Percentiles rank a stretch among this genome's conserved stretches.
phyloP scores from a whole-genome alignment of 305 asterid species.

The Fraxinus ornus region DNA sequence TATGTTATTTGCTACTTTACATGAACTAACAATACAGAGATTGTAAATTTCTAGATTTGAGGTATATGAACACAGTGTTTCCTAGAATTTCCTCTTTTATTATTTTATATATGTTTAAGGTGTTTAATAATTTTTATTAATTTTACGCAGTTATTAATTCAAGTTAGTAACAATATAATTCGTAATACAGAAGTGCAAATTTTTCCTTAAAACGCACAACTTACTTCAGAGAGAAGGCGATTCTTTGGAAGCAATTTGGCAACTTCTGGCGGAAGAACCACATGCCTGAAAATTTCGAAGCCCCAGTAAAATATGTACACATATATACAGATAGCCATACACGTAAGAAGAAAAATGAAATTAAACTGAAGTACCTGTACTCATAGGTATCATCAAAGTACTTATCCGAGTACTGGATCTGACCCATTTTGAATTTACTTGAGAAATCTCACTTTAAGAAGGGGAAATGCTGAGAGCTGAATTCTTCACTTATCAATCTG shows the following conservation, averaged over 20 bases:
- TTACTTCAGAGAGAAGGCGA: slow-evolving; percentile 52
- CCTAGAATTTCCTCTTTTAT: neutral
- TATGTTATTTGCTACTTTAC: neutral
- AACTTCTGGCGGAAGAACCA: slow-evolving; percentile 54
- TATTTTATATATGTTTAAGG: neutral
- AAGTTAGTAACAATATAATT: neutral
- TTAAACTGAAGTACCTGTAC: slow-evolving; percentile 34
- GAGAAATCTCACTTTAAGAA: neutral
- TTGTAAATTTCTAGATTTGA: neutral
- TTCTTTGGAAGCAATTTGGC: slow-evolving; percentile 51
- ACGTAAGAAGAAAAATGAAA: neutral
- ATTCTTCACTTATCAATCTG: neutral
- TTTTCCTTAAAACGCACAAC: neutral
- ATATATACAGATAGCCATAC: neutral
- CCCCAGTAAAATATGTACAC: neutral
- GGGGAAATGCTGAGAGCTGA: neutral
- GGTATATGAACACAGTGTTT: neutral
- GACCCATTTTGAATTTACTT: slow-evolving; percentile 35
- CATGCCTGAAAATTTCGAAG: slow-evolving; percentile 36
- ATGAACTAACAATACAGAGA: neutral
- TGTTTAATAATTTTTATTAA: neutral
- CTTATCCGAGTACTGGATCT: slow-evolving; percentile 58
- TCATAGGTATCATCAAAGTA: slow-evolving; percentile 49
- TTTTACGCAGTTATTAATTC: neutral
- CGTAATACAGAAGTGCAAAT: neutral